Conservation (phyloP, 768 basidiomycete species). For the Pisolithus tinctorius region DNA sequence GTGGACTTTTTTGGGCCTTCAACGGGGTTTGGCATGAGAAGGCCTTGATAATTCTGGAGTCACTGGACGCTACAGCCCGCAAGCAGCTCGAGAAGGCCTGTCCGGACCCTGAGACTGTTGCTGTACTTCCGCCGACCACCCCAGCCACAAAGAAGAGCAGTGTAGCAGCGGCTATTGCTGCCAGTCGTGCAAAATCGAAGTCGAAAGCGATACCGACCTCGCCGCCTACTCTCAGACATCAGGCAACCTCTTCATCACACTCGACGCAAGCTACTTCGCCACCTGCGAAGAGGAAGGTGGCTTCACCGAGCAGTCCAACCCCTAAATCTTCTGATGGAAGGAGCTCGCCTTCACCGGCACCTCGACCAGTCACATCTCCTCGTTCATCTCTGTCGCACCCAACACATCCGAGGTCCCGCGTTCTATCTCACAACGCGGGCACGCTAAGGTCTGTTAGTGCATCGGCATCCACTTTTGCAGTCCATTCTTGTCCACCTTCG, state of each 20-base stretch:
- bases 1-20: constrained; percentile 76
- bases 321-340: constrained; percentile 35
- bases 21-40: constrained; percentile 68
- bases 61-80: constrained; percentile 58
- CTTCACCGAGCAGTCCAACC: constrained; percentile 37
- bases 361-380: constrained; percentile 44
- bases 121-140: constrained; percentile 42
- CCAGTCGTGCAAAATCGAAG: constrained; percentile 85
- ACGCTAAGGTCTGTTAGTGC: constrained; percentile 41
- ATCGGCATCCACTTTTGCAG: constrained; percentile 15
- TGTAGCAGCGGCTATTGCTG: constrained; percentile 81
- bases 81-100: constrained; percentile 87
- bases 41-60: constrained; percentile 55
- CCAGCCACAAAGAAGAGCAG: constrained; percentile 69
- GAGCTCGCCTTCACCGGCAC: constrained; percentile 30
- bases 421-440: constrained; percentile 30
- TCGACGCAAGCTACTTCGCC: constrained; percentile 39
- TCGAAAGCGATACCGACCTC: constrained; percentile 79
- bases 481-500: constrained; percentile 41
- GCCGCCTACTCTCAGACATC: constrained; percentile 74
- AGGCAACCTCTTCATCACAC: constrained; percentile 69
- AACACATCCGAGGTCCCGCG: constrained; percentile 34
- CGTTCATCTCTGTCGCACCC: constrained; percentile 44
- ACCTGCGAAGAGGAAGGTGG: constrained; percentile 28
- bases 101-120: constrained; percentile 46